Base-by-base conservation (phyloP, 768 basidiomycete species). In the Amanita thiersii region DNA sequence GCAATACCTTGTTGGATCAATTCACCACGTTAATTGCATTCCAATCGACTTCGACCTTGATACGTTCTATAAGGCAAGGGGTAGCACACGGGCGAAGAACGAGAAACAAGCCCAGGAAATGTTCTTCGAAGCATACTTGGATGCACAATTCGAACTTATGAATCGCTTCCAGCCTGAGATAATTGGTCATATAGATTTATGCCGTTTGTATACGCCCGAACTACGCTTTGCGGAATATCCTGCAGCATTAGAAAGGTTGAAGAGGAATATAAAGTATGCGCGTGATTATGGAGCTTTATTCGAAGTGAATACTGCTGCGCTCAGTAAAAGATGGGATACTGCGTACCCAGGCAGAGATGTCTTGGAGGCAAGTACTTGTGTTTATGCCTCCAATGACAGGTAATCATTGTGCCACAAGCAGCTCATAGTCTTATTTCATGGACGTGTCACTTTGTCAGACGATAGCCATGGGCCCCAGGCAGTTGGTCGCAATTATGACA, bases 141-240 rank as follows among this genome's bases (percentile, higher is more conserved):
- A 97, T 55, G 75, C 80, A 7, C 96, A 99, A 51, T 79, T 73
- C 58, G 65, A 72, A 31, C 61, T 99, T 34, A 48, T 98, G 29
- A 53, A 64, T 35, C 72, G 74, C 18, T 79, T 87, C 58, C 75
- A 71, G 40, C 96, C 96, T 12, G 89, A 93, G 58, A 68, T 98
- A 37, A 71, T 99, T 39, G 96, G 91, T 1, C 96, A 99, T 61
- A 68, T 97, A 49, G 94, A 98, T 62, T 74, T 98, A 0, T 93
- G 89, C 58, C 75, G 91, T 1, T 72, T 99, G 6, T 97, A 86
- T 68, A 68, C 68, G 17, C 91, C 93, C 2, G 46, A 60, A 14
- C 56, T 86, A 41, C 57, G 56, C 17, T 68, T 91, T 45, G 52
- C 58, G n/a, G 66, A 72, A 30, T 79, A 72, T 52, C 72, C 79